Conservation (phyloP, 768 basidiomycete genomes). For the Calocybe cyanea region DNA sequence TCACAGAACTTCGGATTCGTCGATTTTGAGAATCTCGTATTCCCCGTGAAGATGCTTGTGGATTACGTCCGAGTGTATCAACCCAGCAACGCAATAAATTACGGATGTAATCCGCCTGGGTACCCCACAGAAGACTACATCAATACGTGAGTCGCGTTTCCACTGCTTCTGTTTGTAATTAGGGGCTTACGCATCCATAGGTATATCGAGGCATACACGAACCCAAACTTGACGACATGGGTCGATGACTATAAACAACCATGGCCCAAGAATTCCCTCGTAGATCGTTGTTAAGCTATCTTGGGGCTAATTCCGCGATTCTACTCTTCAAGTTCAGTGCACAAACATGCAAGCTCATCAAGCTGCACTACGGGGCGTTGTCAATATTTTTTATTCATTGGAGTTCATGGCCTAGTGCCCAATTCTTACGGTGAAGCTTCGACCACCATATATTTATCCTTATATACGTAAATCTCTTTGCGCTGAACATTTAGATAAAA, state of each 20-base stretch:
- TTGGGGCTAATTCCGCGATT: too few species aligned
- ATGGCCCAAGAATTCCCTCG: slow-evolving; percentile 58
- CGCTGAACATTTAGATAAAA: too few species aligned
- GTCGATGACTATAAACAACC: slow-evolving; percentile 45
- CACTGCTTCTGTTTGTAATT: not conserved
- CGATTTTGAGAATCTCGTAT: slow-evolving; percentile 63
- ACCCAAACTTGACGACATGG: slow-evolving; percentile 60
- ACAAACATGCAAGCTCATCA: too few species aligned
- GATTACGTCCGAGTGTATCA: slow-evolving; percentile 73
- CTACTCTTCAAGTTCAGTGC: too few species aligned
- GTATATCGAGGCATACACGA: slow-evolving; percentile 67
- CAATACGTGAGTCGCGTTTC: slow-evolving; percentile 37
- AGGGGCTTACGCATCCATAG: slow-evolving; percentile 19
- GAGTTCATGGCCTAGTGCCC: too few species aligned
- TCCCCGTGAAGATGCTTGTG: slow-evolving; percentile 53
- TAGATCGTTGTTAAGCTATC: slow-evolving; percentile 30
- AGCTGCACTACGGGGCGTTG: too few species aligned
- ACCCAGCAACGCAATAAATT: slow-evolving; percentile 51
- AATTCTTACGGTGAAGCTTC: too few species aligned
- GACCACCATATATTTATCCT: too few species aligned
- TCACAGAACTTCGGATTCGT: slow-evolving; percentile 74
- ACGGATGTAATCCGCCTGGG: slow-evolving; percentile 66
- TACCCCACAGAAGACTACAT: slow-evolving; percentile 77
- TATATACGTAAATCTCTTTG: too few species aligned
- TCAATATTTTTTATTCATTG: too few species aligned